Evolutionary conservation across 345 rosid species (phyloP), one percentile per base, ranked within the genome.

Genomic region (Chamaenerion angustifolium): DNA sequence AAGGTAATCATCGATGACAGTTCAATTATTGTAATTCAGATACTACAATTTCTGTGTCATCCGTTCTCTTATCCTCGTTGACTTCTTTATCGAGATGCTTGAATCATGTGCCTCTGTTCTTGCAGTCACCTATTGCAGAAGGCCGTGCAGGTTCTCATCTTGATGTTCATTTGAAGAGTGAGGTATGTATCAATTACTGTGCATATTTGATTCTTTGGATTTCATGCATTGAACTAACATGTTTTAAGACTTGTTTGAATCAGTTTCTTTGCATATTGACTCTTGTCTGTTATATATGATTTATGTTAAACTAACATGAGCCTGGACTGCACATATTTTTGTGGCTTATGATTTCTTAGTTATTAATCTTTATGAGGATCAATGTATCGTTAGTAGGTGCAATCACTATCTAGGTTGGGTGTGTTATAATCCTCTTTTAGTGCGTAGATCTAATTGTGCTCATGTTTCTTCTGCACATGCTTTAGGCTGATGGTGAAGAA

Each of bases 111-210:
- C 16, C 59, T 43, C 64, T 64, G 49, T 17, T 45, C 59, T 52
- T 73, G 60, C 77, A 85, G 97, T 37, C 64, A 40, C 52, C 68
- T 35, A 70, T 75, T 55, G 64, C 67, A 56, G 81, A 82, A 62
- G 57, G 64, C 55, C 60, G 63, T 13, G 4, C 37, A 16, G 67
- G 68, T 58, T 59, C 75, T 52, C 73, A 49, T 58, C 59, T 21
- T 45, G 73, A 59, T 42, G 68, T 69, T 64, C 49, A 55, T 54
- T 43, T 23, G 43, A 68, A 62, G 55, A 58, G 55, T 59, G 73
- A 67, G 95, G 95, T 84, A 76, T 57, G 40, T 17, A 18, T 52
- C 37, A 31, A 7, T 31, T 31, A 3, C 37, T 31, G 37, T 31
- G 37, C 37, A 31, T 31, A 5, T 31, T 31, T 4, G 37, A 31